Evolutionary conservation across 805 yeast species (phyloP).

Genomic region (Myxozyma udenii): DNA sequence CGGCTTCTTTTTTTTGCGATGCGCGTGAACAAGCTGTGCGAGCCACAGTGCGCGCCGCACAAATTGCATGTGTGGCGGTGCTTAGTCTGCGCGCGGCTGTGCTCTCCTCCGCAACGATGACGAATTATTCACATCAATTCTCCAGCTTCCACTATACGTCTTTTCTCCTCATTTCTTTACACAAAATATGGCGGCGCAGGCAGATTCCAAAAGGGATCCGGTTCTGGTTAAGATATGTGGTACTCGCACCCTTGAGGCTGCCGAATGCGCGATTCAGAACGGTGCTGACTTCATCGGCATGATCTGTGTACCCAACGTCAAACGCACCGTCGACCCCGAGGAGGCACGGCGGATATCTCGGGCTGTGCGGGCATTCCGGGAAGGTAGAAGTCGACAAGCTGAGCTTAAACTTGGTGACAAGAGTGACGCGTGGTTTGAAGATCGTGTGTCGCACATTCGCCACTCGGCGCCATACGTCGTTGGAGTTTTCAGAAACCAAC

Average conservation of each 20-base stretch:
- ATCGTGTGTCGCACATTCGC: conserved; percentile 11
- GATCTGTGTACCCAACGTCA: conserved; percentile 79
- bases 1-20: too few species aligned
- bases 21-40: too few species aligned
- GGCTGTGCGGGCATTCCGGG: conserved; percentile 30
- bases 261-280: conserved; percentile 59
- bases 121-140: too few species aligned
- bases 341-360: conserved; percentile 49
- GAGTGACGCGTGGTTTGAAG: conserved; percentile 17
- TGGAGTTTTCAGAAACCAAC: conserved; percentile 88
- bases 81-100: too few species aligned
- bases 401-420: neutral
- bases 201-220: too few species aligned
- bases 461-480: conserved; percentile 60
- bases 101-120: too few species aligned
- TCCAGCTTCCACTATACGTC: too few species aligned
- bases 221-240: conserved; percentile 89
- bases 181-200: too few species aligned
- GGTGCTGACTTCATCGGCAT: conserved; percentile 82
- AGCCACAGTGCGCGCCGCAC: too few species aligned
- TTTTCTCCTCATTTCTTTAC: too few species aligned
- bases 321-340: conserved; percentile 58
- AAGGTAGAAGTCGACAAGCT: neutral
- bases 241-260: conserved; percentile 62
- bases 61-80: too few species aligned